phyloP scores from a whole-genome alignment of 2,329 filamentous ascomycete species.

The Fusarium penzigii region DNA sequence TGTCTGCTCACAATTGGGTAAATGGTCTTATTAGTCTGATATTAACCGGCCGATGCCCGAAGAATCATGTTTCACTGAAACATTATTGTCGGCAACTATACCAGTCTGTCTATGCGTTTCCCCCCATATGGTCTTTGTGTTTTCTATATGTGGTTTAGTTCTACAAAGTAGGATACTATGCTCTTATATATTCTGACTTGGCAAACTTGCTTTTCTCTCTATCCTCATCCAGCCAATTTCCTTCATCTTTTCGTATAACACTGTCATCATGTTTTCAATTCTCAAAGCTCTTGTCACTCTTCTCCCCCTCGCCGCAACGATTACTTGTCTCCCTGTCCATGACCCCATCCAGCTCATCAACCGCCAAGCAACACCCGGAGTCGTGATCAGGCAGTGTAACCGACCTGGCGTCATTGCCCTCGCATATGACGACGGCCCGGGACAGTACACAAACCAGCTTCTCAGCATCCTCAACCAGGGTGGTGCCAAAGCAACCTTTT shows the following conservation, averaged over 20 bases:
- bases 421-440: constrained; percentile 57
- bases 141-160: too few relatives aligned
- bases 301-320: constrained; percentile 27
- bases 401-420: constrained; percentile 48
- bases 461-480: constrained; percentile 52
- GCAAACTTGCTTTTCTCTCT: neutral
- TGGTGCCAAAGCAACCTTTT: constrained; percentile 55
- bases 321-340: constrained; percentile 32
- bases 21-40: neutral
- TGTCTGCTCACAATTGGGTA: neutral
- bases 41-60: neutral
- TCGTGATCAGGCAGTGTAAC: constrained; percentile 47
- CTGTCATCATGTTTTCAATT: constrained; percentile 14
- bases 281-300: constrained; percentile 6
- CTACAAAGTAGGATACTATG: too few relatives aligned
- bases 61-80: too few relatives aligned
- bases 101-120: too few relatives aligned
- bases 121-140: too few relatives aligned
- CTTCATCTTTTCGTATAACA: neutral
- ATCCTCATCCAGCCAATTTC: neutral
- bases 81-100: too few relatives aligned
- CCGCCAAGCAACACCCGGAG: constrained; percentile 41
- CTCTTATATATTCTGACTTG: neutral
- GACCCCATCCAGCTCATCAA: constrained; percentile 41
- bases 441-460: constrained; percentile 48